Evolutionary conservation across 805 yeast genomes (phyloP).

Genomic region (Hanseniaspora vineae): DNA sequence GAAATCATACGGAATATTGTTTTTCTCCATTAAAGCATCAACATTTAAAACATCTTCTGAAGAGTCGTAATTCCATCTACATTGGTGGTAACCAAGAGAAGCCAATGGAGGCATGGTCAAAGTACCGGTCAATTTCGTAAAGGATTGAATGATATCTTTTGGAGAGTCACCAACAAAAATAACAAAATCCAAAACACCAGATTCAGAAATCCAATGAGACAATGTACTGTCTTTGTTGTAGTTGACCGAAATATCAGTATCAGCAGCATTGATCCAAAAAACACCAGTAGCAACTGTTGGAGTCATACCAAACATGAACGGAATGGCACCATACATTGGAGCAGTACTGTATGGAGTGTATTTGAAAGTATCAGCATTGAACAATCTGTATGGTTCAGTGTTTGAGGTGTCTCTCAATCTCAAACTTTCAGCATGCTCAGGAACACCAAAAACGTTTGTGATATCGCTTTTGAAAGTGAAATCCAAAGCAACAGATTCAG

Average conservation of each 20-base stretch:
- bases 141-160: conserved; percentile 40
- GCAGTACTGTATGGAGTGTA: conserved; percentile 69
- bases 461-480: conserved; percentile 43
- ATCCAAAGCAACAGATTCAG: conserved; percentile 81
- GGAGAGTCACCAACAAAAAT: conserved; percentile 52
- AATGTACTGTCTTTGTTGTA: conserved; percentile 19
- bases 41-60: conserved; percentile 75
- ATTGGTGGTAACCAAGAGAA: conserved; percentile 86
- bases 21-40: conserved; percentile 52
- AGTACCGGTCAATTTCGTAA: conserved; percentile 61
- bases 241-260: conserved; percentile 70
- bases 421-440: conserved; percentile 85
- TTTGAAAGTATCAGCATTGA: conserved; percentile 90
- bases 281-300: conserved; percentile 52
- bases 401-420: conserved; percentile 54
- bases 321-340: conserved; percentile 95
- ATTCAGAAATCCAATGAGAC: conserved; percentile 92
- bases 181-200: conserved; percentile 69
- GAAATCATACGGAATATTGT: conserved; percentile 73
- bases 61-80: conserved; percentile 94
- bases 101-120: conserved; percentile 63
- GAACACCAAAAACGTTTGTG: conserved; percentile 76
- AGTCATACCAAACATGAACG: conserved; percentile 64
- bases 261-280: conserved; percentile 90
- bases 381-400: conserved; percentile 70